Percentiles rank a stretch among this genome's conserved stretches.
Conservation (phyloP, 1,284 basidiomycete genomes). For the Apiotrichum veenhuisii region DNA sequence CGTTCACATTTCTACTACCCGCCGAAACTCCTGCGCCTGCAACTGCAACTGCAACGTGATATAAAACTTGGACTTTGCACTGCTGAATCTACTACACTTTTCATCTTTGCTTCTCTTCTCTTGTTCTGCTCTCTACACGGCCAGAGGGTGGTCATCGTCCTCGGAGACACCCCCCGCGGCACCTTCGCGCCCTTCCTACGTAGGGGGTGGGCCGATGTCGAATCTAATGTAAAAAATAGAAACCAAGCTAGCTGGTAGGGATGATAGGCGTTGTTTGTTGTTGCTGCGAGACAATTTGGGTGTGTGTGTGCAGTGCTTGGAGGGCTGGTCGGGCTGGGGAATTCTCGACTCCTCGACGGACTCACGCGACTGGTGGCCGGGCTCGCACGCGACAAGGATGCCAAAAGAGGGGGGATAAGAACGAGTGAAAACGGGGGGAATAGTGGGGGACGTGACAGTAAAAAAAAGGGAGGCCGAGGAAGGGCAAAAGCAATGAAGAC, state of each 20-base stretch:
- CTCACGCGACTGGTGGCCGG: neutral
- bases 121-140: conserved; percentile 19
- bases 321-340: neutral
- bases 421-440: neutral
- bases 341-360: neutral
- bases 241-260: conserved; percentile 22
- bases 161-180: conserved; percentile 6
- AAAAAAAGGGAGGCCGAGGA: neutral
- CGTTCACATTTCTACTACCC: too few species aligned
- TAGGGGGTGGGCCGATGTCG: conserved; percentile 11
- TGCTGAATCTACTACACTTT: conserved; percentile 12
- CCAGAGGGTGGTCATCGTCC: conserved; percentile 19
- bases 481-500: neutral
- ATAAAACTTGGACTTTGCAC: neutral
- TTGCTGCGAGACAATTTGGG: neutral
- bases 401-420: neutral
- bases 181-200: conserved; percentile 9
- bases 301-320: too few species aligned
- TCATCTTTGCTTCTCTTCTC: conserved; percentile 14
- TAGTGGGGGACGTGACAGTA: conserved; percentile 1
- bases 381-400: neutral
- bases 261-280: conserved; percentile 10
- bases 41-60: neutral
- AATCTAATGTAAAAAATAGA: conserved; percentile 21
- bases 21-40: neutral